Evolutionary conservation across 1,284 basidiomycete genomes (phyloP).

Genomic region (Tilletia caries): DNA sequence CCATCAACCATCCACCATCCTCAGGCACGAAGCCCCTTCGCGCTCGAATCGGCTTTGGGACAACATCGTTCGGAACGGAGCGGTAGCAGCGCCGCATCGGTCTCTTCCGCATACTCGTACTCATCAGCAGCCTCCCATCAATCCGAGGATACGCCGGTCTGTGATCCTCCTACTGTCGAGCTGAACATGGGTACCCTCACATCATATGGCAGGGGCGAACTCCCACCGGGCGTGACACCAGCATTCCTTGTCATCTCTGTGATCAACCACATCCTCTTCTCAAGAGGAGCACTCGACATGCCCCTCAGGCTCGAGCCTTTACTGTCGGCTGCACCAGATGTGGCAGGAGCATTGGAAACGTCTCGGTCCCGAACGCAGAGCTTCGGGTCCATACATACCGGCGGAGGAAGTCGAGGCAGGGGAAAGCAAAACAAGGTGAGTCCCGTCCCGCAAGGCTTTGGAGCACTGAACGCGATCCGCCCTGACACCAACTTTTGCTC

Average conservation of each 20-base stretch:
- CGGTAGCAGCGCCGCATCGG: background rate
- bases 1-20: too few relatives aligned
- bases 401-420: too few relatives aligned
- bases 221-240: background rate
- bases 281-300: background rate
- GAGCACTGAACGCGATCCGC: too few relatives aligned
- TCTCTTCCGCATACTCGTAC: background rate
- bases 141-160: background rate
- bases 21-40: too few relatives aligned
- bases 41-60: too few relatives aligned
- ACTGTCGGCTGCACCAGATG: background rate
- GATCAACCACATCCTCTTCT: slow-evolving; percentile 2
- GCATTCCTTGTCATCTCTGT: slow-evolving; percentile 5
- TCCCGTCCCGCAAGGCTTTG: background rate
- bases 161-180: background rate
- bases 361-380: too few relatives aligned
- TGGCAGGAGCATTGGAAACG: too few relatives aligned
- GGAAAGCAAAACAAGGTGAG: slow-evolving; percentile 1
- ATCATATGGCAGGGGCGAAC: background rate
- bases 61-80: too few relatives aligned
- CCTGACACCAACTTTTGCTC: background rate
- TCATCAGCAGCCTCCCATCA: background rate
- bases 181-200: background rate
- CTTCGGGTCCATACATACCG: too few relatives aligned
- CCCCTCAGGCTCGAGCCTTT: background rate